Conservation (phyloP, 495 filamentous ascomycete genomes). For the Aspergillus asperescens region DNA sequence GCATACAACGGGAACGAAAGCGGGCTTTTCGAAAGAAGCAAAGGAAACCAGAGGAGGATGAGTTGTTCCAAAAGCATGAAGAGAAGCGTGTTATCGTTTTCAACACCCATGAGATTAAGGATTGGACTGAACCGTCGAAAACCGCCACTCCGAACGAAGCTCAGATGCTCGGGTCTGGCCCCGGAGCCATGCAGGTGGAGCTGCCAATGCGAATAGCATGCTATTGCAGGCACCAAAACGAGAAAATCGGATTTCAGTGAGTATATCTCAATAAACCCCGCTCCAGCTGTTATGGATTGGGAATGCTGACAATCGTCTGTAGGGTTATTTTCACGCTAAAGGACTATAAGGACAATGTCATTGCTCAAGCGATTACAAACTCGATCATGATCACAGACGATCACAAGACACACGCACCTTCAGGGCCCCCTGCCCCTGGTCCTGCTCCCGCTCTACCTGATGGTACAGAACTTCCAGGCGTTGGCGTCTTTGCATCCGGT, state of each 20-base stretch:
- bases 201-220: slow-evolving; percentile 94
- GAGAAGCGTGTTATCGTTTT: slow-evolving; percentile 81
- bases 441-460: slow-evolving; percentile 38
- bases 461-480: slow-evolving; percentile 40
- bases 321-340: slow-evolving; percentile 90
- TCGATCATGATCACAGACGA: slow-evolving; percentile 96
- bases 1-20: slow-evolving; percentile 81
- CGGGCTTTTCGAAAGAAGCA: slow-evolving; percentile 83
- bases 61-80: slow-evolving; percentile 73
- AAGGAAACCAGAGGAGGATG: slow-evolving; percentile 77
- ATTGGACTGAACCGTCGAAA: slow-evolving; percentile 63
- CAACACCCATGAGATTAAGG: slow-evolving; percentile 86
- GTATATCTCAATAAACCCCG: slow-evolving; percentile 13
- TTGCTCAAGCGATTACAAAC: slow-evolving; percentile 79
- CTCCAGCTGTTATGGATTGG: background rate
- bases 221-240: slow-evolving; percentile 89
- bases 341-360: slow-evolving; percentile 62
- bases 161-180: slow-evolving; percentile 32
- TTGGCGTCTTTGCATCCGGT: slow-evolving; percentile 42
- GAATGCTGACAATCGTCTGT: slow-evolving; percentile 1
- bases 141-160: slow-evolving; percentile 26
- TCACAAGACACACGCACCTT: slow-evolving; percentile 73
- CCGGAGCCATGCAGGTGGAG: slow-evolving; percentile 67
- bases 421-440: slow-evolving; percentile 31
- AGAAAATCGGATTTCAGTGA: slow-evolving; percentile 82